Conservation (phyloP, 768 basidiomycete genomes). For the Trametes cubensis region DNA sequence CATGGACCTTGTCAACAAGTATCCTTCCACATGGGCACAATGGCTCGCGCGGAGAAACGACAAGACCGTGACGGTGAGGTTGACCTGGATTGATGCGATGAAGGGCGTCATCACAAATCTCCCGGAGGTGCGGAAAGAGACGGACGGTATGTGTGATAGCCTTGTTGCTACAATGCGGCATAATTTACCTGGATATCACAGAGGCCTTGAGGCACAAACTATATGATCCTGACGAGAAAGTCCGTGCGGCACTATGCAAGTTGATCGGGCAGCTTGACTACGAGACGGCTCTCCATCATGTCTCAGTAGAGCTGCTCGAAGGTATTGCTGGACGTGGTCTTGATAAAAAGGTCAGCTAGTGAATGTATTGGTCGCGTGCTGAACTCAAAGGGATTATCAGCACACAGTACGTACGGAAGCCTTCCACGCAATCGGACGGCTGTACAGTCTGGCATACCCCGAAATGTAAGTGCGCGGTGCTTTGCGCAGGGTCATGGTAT, state of each 20-base stretch:
- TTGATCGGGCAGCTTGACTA: conserved; percentile 85
- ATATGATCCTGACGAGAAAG: conserved; percentile 87
- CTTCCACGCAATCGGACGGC: conserved; percentile 68
- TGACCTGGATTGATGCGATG: conserved; percentile 76
- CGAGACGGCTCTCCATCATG: conserved; percentile 85
- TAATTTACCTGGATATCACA: conserved; percentile 29
- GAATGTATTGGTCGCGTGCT: not conserved
- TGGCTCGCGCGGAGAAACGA: conserved; percentile 86
- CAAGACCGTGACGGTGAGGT: conserved; percentile 66
- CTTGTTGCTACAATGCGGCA: not conserved
- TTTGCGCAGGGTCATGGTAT: not conserved
- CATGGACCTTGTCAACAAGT: conserved; percentile 74
- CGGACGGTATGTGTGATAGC: conserved; percentile 64
- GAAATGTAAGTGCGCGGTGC: conserved; percentile 71
- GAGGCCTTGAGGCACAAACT: conserved; percentile 68
- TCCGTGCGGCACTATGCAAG: conserved; percentile 83
- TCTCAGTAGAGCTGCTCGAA: conserved; percentile 62
- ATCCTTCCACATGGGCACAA: conserved; percentile 80
- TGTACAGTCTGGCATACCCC: conserved; percentile 81
- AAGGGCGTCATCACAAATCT: conserved; percentile 63
- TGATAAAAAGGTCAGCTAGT: conserved; percentile 77
- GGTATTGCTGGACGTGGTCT: conserved; percentile 69
- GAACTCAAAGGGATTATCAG: conserved; percentile 36
- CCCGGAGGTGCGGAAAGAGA: conserved; percentile 63
- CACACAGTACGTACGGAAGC: conserved; percentile 73